Conservation (phyloP, 768 basidiomycete genomes). For the Naganishia antarctica region DNA sequence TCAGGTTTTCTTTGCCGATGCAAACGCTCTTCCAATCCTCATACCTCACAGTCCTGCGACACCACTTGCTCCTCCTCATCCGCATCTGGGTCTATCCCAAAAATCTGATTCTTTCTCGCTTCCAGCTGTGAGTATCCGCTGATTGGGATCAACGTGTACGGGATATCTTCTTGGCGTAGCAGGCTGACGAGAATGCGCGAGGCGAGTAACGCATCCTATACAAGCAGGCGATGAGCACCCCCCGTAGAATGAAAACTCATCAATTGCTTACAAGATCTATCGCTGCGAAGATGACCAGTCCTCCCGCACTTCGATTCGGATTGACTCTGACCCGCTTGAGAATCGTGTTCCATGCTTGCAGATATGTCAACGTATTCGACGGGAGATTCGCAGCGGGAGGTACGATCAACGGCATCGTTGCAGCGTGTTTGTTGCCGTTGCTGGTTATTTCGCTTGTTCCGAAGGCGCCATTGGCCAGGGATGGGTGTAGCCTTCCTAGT, state of each 20-base stretch:
- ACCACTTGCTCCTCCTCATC: slow-evolving; percentile 17
- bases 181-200: slow-evolving; percentile 82
- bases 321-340: slow-evolving; percentile 39
- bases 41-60: slow-evolving; percentile 9
- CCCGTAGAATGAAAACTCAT: not conserved
- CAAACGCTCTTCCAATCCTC: not conserved
- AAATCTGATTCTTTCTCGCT: slow-evolving; percentile 61
- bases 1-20: not conserved
- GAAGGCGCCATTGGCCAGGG: not conserved
- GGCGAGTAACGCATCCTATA: slow-evolving; percentile 76
- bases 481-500: too few relatives aligned
- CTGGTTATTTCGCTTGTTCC: not conserved
- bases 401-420: slow-evolving; percentile 44
- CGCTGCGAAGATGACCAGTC: slow-evolving; percentile 46
- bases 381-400: slow-evolving; percentile 44
- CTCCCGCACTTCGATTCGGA: slow-evolving; percentile 40
- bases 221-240: not conserved
- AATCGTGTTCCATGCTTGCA: slow-evolving; percentile 46
- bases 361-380: slow-evolving; percentile 42
- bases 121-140: slow-evolving; percentile 76
- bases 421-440: not conserved
- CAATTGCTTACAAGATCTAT: slow-evolving; percentile 40
- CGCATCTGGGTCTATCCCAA: slow-evolving; percentile 52
- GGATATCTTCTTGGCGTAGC: slow-evolving; percentile 88
- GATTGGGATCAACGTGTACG: slow-evolving; percentile 82